Conservation (phyloP, 805 yeast genomes). For the Suhomyces tanzawaensis region DNA sequence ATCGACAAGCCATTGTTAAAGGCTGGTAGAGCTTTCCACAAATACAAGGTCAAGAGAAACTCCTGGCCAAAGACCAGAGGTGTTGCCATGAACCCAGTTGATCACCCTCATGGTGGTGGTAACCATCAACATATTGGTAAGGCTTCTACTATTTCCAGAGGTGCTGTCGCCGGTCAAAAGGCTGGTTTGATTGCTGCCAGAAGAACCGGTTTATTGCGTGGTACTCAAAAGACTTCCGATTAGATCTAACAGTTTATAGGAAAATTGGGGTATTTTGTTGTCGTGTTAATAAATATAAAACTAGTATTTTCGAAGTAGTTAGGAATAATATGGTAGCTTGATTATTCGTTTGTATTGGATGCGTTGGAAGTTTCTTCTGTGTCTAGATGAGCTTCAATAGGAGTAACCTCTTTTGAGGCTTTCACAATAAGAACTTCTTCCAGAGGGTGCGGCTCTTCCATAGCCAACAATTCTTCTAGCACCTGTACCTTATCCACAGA, state of each 20-base stretch:
- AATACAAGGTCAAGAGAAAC: slow-evolving; percentile 99
- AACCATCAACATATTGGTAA: slow-evolving; percentile 99
- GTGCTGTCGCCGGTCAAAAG: slow-evolving; percentile 99
- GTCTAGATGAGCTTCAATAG: too few relatives aligned
- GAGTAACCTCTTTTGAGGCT: too few relatives aligned
- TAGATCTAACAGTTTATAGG: slow-evolving; percentile 16
- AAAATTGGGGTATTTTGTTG: not conserved
- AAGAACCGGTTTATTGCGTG: slow-evolving; percentile 99
- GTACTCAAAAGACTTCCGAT: slow-evolving; percentile 84
- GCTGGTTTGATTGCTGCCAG: slow-evolving; percentile 99
- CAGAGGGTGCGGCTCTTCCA: too few relatives aligned
- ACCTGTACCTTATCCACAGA: too few relatives aligned
- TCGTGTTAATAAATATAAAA: slow-evolving; percentile 4
- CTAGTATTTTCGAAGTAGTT: too few relatives aligned
- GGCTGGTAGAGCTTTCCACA: slow-evolving; percentile 99
- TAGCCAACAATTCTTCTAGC: too few relatives aligned
- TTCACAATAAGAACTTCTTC: too few relatives aligned
- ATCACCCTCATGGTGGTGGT: slow-evolving; percentile 99
- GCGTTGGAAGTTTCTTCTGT: too few relatives aligned
- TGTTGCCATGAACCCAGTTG: slow-evolving; percentile 99
- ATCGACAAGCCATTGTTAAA: slow-evolving; percentile 98
- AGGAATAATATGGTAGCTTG: too few relatives aligned
- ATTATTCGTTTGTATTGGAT: too few relatives aligned
- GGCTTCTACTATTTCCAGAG: slow-evolving; percentile 98
- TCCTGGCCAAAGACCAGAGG: slow-evolving; percentile 99